Evolutionary conservation across 2,329 filamentous ascomycete genomes (phyloP).

Genomic region (Trichophyton verrucosum): DNA sequence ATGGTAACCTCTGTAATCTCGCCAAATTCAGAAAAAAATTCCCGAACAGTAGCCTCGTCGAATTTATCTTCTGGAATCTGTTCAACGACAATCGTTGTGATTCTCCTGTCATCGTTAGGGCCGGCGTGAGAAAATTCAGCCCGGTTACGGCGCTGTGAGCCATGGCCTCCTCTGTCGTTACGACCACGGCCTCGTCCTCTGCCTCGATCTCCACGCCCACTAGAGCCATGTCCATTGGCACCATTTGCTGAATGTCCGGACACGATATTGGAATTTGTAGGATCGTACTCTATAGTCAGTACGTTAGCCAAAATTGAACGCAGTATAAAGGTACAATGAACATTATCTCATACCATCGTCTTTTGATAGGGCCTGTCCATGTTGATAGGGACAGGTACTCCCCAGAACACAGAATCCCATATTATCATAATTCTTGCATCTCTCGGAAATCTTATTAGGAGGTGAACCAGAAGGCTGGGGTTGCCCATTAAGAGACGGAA

Average conservation of each 20-base stretch:
- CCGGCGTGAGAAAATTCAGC: slow-evolving; percentile 44
- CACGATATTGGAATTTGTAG: slow-evolving; percentile 37
- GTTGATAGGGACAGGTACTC: slow-evolving; percentile 45
- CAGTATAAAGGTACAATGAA: background rate
- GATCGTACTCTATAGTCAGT: slow-evolving; percentile 39
- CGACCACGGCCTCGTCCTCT: slow-evolving; percentile 28
- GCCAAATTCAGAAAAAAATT: slow-evolving; percentile 49
- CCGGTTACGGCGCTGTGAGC: slow-evolving; percentile 31
- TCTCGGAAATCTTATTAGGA: slow-evolving; percentile 25
- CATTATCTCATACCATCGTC: slow-evolving; percentile 23
- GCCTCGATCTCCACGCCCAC: slow-evolving; percentile 13
- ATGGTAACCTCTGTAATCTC: slow-evolving; percentile 43
- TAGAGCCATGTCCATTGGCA: slow-evolving; percentile 14
- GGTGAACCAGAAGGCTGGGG: slow-evolving; percentile 19
- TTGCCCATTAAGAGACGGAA: slow-evolving; percentile 5
- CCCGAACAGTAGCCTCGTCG: slow-evolving; percentile 40
- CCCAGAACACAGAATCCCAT: slow-evolving; percentile 48
- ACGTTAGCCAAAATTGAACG: background rate
- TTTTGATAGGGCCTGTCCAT: slow-evolving; percentile 35
- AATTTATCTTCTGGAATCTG: slow-evolving; percentile 49
- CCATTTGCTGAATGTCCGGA: slow-evolving; percentile 18
- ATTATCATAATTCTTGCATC: slow-evolving; percentile 46
- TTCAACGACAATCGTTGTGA: slow-evolving; percentile 47
- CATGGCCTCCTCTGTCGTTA: slow-evolving; percentile 32
- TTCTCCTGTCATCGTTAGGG: slow-evolving; percentile 40